Evolutionary conservation across 495 filamentous ascomycete species (phyloP).

Genomic region (Cercophora sp.): DNA sequence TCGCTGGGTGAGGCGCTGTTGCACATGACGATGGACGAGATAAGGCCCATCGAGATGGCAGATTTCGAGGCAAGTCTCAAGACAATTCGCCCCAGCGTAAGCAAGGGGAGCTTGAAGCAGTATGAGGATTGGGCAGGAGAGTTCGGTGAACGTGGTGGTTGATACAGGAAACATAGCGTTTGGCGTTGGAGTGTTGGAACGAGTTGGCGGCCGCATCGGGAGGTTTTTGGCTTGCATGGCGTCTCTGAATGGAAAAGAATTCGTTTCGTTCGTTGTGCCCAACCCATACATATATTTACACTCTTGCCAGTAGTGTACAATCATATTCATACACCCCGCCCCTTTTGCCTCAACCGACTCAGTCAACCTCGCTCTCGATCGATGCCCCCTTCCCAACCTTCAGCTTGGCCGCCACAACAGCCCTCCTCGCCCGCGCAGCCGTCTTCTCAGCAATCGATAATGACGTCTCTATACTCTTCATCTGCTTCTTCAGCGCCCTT

Average conservation of each 20-base stretch:
- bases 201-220: no score
- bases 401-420: slow-evolving; percentile 11
- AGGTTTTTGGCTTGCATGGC: no score
- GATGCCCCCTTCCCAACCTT: background rate
- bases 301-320: no score
- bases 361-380: background rate
- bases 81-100: slow-evolving; percentile 89
- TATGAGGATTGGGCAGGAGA: slow-evolving; percentile 94
- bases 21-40: slow-evolving; percentile 88
- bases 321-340: no score
- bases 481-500: slow-evolving; percentile 26
- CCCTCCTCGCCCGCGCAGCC: slow-evolving; percentile 12
- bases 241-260: no score
- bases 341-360: background rate
- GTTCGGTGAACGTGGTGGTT: slow-evolving; percentile 89
- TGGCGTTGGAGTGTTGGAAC: no score
- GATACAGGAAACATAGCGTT: no score
- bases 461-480: background rate
- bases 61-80: slow-evolving; percentile 84
- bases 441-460: slow-evolving; percentile 19
- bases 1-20: slow-evolving; percentile 87
- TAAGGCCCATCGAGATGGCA: slow-evolving; percentile 73
- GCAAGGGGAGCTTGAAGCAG: slow-evolving; percentile 71
- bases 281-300: no score
- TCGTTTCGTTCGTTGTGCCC: no score